Evolutionary conservation across 2,329 filamentous ascomycete species (phyloP), one percentile per base, ranked within the genome.

Genomic region (Dryadomyces sulphureus): DNA sequence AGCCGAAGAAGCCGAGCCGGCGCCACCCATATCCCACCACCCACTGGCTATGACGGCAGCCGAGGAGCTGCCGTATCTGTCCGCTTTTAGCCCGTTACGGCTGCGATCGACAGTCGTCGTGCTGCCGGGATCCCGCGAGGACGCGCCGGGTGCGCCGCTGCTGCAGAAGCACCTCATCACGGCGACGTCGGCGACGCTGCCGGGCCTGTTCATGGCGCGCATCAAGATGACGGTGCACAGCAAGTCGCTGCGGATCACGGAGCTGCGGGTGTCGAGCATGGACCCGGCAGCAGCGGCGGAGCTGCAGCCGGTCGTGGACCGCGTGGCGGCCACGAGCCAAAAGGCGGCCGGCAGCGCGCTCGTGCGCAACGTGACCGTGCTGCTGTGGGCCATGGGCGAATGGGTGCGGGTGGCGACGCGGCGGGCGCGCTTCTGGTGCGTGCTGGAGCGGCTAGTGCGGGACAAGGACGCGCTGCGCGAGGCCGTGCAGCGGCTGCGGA

Each of bases 11-110:
- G 55, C 7, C 41, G 27, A 22, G 3, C 56, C 63, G 5, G 59
- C 60, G 20, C 63, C 66, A 2, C 58, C 72, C 0, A 64, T 71
- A 7, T 84, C 81, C 1, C 84, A 89, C 55, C 72, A 75, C 44
- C 85, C 81, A 0, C 56, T 77, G 2, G 68, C 68, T 1, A 68
- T 88, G 62, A 69, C 73, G 1, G 68, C 81, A 2, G 65, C 70
- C 0, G 75, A 88, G 49, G 75, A 82, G 43, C 62, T 83, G 2
- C 77, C 81, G 0, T 87, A 81, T 52, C 67, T 89, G 0, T 74
- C 81, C 40, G 68, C 81, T 8, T 87, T 92, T 54, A 83, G 77
- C 0, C 76, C 81, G 0, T 69, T 92, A 14, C 66, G 66, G 0
- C 78, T 84, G 48, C 68, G 68, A 0, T 80, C 77, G 0, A 68